Conservation (phyloP, 768 basidiomycete genomes). For the Psilocybe cyanescens region DNA sequence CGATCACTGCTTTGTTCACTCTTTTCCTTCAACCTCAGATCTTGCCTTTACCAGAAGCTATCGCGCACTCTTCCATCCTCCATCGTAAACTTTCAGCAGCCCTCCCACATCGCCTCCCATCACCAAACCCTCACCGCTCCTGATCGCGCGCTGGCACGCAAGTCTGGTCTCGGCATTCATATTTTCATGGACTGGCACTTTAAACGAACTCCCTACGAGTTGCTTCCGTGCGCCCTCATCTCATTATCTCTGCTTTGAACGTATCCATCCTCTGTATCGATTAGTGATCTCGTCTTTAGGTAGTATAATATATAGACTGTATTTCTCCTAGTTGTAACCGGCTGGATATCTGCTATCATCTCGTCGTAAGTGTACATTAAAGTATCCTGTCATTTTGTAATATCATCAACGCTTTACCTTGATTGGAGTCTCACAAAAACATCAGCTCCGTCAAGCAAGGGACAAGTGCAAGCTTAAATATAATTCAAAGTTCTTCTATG, state of each 20-base stretch:
- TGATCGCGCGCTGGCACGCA: slow-evolving; percentile 11
- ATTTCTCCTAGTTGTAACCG: slow-evolving; percentile 14
- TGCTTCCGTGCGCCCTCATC: neutral
- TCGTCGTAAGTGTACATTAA: slow-evolving; percentile 2
- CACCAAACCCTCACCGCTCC: neutral
- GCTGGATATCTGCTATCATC: neutral
- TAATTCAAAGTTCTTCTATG: neutral
- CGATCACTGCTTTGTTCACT: neutral
- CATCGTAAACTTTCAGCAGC: neutral
- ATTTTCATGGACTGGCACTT: neutral
- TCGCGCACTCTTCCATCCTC: neutral
- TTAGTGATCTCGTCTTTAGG: slow-evolving; percentile 10
- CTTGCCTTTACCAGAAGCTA: neutral
- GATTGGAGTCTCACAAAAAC: neutral
- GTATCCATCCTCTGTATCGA: slow-evolving; percentile 14
- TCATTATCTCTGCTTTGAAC: neutral
- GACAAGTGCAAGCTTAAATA: neutral
- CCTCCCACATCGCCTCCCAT: neutral
- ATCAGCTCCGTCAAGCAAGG: neutral
- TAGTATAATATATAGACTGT: slow-evolving; percentile 14
- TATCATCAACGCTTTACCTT: neutral
- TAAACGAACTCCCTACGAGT: neutral
- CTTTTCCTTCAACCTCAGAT: neutral
- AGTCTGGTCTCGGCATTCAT: neutral
- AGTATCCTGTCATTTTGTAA: neutral